Conservation (phyloP, 2,329 filamentous ascomycete species). For the Xylariaceae sp. region DNA sequence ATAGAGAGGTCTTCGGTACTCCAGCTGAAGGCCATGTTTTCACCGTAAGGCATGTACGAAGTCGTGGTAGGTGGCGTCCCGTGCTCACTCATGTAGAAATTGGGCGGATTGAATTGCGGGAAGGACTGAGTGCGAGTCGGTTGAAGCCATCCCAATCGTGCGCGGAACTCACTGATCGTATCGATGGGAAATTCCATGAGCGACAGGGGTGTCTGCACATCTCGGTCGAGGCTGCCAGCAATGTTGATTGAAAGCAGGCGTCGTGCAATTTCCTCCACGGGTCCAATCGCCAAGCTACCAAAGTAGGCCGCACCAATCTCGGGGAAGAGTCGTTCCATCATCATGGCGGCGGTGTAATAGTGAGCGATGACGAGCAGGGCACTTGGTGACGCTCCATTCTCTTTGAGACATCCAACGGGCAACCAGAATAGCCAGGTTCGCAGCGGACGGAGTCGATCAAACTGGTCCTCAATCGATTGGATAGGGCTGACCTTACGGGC, state of each 20-base stretch:
- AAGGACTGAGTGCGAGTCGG: conserved; percentile 56
- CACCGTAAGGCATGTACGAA: conserved; percentile 48
- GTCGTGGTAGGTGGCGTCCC: conserved; percentile 38
- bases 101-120: conserved; percentile 54
- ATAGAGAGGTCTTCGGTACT: conserved; percentile 58
- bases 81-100: conserved; percentile 44
- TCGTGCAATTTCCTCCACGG: conserved; percentile 80
- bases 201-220: conserved; percentile 55
- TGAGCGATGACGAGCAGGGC: conserved; percentile 82
- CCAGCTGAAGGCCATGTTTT: conserved; percentile 57
- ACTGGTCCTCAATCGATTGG: conserved; percentile 74
- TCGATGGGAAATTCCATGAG: conserved; percentile 71
- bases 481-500: conserved; percentile 65
- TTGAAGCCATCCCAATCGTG: conserved; percentile 61
- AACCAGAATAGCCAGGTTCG: conserved; percentile 96
- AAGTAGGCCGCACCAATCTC: conserved; percentile 88
- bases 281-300: conserved; percentile 69
- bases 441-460: conserved; percentile 81
- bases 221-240: conserved; percentile 50
- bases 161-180: conserved; percentile 62
- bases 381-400: conserved; percentile 67
- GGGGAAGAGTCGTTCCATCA: conserved; percentile 85
- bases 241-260: conserved; percentile 66
- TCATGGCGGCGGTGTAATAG: conserved; percentile 82
- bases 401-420: conserved; percentile 76